A percentile compares a stretch with the other conserved stretches of the same genome.
Evolutionary conservation across 73 alveolate species (phyloP).

Genomic region (Tetrahymena borealis): DNA sequence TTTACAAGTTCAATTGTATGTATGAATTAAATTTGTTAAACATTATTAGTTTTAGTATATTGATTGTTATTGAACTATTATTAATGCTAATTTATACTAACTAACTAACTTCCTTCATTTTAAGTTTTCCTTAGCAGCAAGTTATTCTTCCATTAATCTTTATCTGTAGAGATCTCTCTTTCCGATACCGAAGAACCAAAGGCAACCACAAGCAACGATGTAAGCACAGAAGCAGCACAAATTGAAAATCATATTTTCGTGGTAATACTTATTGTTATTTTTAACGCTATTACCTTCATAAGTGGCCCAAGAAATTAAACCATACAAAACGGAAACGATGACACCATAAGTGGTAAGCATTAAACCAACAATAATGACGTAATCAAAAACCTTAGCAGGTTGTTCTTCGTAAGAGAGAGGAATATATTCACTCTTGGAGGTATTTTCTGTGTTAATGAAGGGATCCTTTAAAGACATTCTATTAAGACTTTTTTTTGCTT

Average conservation of each 20-base stretch:
- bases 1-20: no score
- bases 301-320: background rate
- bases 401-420: background rate
- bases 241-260: background rate
- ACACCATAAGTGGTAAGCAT: background rate
- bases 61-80: no score
- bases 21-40: background rate
- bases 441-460: background rate
- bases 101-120: background rate
- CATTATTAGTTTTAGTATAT: background rate
- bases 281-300: background rate
- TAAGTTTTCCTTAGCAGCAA: background rate
- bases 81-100: no score
- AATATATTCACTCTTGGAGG: background rate
- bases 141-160: background rate
- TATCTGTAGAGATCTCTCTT: background rate
- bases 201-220: background rate
- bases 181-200: background rate
- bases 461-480: background rate
- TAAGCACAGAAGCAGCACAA: background rate
- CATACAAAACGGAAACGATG: background rate
- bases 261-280: background rate
- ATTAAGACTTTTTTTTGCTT: background rate
- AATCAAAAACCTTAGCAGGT: background rate
- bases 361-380: background rate